These are phyloP conservation scores for Xerocomus cyaneibrunnescens DNA, from an alignment of 1,284 basidiomycete genomes.

Conservation along the genomic window DNA sequence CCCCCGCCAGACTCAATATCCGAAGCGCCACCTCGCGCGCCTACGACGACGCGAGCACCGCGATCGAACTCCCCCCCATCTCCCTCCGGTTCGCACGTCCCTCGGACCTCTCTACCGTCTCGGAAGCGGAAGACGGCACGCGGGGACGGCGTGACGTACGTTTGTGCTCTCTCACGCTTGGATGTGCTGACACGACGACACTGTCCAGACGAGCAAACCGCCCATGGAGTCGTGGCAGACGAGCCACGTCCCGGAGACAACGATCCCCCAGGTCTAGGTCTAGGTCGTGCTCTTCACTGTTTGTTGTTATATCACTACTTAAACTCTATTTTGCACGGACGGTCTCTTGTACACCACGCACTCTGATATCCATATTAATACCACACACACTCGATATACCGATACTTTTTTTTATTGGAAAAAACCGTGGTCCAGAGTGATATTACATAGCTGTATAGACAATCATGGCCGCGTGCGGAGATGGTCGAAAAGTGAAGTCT, in stretches of 20 bases:
- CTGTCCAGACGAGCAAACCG: slow-evolving; percentile 10
- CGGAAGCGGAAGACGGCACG: neutral
- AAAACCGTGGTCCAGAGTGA: slow-evolving; percentile 13
- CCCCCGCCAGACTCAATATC: slow-evolving; percentile 24
- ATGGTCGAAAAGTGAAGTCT: neutral
- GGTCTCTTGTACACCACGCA: neutral
- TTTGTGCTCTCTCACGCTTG: neutral
- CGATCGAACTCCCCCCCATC: slow-evolving; percentile 13
- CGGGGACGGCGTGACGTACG: slow-evolving; percentile 1
- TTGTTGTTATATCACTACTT: too few species aligned
- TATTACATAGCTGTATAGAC: slow-evolving; percentile 31
- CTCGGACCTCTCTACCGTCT: slow-evolving; percentile 4
- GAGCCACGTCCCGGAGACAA: neutral
- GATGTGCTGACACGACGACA: neutral
- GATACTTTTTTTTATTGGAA: neutral
- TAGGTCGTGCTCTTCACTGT: too few species aligned
- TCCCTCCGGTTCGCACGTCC: slow-evolving; percentile 26
- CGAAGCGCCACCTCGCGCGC: slow-evolving; percentile 21
- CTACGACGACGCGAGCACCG: slow-evolving; percentile 2
- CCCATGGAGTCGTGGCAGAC: slow-evolving; percentile 17
- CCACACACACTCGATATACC: neutral
- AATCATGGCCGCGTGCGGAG: slow-evolving; percentile 8
- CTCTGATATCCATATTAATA: neutral
- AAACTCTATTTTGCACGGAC: neutral
- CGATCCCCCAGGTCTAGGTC: slow-evolving; percentile 1